A percentile compares a stretch with the other conserved stretches of the same genome.
Conservation (phyloP, 2,329 filamentous ascomycete species). For the Aspergillus quadricinctus region DNA sequence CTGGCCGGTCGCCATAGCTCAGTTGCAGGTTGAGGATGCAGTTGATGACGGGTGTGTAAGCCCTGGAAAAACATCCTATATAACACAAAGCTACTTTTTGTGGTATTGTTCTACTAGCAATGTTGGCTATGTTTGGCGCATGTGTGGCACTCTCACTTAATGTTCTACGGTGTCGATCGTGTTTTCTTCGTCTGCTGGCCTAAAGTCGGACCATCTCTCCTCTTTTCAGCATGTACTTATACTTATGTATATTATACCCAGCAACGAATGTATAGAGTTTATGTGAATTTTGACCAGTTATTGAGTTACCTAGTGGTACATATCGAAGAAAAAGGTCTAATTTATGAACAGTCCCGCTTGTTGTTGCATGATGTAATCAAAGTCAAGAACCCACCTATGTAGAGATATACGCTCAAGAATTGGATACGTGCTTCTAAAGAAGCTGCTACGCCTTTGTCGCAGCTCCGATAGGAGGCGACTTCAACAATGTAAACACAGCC, state of each 20-base stretch:
- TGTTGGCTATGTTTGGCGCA: neutral
- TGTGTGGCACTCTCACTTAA: neutral
- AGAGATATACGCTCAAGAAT: neutral
- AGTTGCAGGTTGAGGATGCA: neutral
- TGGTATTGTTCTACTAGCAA: neutral
- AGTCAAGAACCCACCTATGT: neutral
- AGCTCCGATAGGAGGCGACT: slow-evolving; percentile 48
- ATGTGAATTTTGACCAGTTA: neutral
- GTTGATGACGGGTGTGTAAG: neutral
- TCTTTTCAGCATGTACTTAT: slow-evolving; percentile 7
- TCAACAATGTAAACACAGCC: slow-evolving; percentile 67
- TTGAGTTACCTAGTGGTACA: neutral
- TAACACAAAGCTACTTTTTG: neutral
- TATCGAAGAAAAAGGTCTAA: neutral
- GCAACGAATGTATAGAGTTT: neutral
- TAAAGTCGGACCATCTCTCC: slow-evolving; percentile 9
- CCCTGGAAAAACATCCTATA: neutral
- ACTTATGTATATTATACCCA: slow-evolving; percentile 11
- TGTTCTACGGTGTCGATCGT: neutral
- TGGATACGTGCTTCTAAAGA: neutral
- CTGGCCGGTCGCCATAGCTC: neutral
- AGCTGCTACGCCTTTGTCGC: slow-evolving; percentile 2
- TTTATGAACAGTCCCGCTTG: neutral
- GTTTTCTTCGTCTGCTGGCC: neutral
- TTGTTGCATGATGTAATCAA: neutral